Base-by-base conservation (phyloP, 805 yeast species). In the Lachancea lanzarotensis region DNA sequence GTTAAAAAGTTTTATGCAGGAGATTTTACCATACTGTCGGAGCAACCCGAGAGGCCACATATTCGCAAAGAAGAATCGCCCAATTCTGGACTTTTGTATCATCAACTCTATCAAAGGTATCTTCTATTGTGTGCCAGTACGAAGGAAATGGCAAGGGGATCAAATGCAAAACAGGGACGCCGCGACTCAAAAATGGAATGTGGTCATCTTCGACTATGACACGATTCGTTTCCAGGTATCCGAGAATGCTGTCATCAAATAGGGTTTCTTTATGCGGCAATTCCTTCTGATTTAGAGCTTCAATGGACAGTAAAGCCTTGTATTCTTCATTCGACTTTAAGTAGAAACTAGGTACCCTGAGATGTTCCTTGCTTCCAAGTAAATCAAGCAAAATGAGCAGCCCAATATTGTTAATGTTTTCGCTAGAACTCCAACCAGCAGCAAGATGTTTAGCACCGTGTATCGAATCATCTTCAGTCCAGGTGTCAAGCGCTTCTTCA, bases 391-490 rank as follows among this genome's bases (percentile, higher is more conserved):
- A 61, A 1, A 78, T 71, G 30, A 78, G 60, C 4, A 71, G 52
- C 2, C 71, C 74, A n/a, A 78, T 71, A 8, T 63, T 49, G 2
- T 56, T 49, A 9, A 72, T 45, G 9, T 49, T 20, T 1, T 52
- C 59, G 2, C 55, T 50, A 6, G 46, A 34, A 6, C 53, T 51
- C 74, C 75, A 72, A 26, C 51, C 44, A 1, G 54, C 50, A 7
- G 79, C 80, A 26, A 77, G 55, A 45, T 74, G 74, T 15, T 71
- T 67, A 0, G 83, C 71, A 0, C 84, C 84, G 52, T 79, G 78
- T 1, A 77, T 62, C 1, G 82, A 77, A 48, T 78, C 84, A 0
- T 61, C 54, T 7, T 62, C 66, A 1, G 71, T 54, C 84, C 84
- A 78, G n/a, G 63, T 53, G 2, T 61, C 62, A n/a, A 76, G 48